Conservation (phyloP, 768 basidiomycete genomes). For the Amanita polypyramis region DNA sequence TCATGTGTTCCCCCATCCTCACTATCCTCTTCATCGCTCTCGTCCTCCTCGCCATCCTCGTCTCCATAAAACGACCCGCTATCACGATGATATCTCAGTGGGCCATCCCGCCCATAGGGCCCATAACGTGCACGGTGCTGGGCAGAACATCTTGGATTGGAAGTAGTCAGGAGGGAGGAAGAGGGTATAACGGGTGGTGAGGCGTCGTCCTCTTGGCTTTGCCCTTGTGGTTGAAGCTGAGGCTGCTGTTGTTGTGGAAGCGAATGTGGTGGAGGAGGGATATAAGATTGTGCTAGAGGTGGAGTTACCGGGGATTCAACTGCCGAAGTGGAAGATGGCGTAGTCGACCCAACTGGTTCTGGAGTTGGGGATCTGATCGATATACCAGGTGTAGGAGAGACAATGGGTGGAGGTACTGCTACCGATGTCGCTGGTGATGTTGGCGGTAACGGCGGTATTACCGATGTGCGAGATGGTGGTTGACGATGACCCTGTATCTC, state of each 20-base stretch:
- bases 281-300: neutral
- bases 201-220: neutral
- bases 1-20: neutral
- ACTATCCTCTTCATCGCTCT: neutral
- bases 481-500: too few relatives aligned
- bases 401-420: neutral
- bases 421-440: neutral
- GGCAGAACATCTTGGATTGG: neutral
- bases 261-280: neutral
- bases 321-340: neutral
- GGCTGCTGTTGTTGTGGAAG: neutral
- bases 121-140: neutral
- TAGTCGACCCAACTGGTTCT: neutral
- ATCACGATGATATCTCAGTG: neutral
- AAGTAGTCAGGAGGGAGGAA: neutral
- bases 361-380: neutral
- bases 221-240: neutral
- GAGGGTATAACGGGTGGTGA: neutral
- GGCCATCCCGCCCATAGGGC: neutral
- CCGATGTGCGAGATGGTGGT: too few relatives aligned
- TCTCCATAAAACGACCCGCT: neutral
- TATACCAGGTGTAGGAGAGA: neutral
- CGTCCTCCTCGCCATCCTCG: neutral
- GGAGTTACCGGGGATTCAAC: neutral
- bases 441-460: neutral